Base-by-base conservation (phyloP, 2,329 filamentous ascomycete species). In the Curvularia sp. region DNA sequence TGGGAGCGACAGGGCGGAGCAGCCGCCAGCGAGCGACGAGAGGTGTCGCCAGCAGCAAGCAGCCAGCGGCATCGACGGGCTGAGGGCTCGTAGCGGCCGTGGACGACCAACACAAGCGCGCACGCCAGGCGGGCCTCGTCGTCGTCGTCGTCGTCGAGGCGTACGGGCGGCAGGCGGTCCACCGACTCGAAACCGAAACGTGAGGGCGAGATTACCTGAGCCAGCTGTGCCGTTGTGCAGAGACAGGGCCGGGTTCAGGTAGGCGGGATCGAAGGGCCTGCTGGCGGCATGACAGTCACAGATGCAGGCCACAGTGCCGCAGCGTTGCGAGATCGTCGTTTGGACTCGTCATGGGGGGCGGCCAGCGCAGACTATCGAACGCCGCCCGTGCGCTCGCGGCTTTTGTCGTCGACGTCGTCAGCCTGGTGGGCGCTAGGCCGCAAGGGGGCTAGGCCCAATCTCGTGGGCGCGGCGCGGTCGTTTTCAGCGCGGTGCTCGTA, bases 341-440 rank as follows among this genome's bases (percentile, higher is more conserved):
- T 68, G 64, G 61, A 60, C 71, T 71, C 71, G 72, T 75, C 73
- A 75, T 73, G 63, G 65, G 55, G 41, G 43, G 43, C 26, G 43
- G 62, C 68, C 64, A 69, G 67, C 69, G 65, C 70, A 67, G 63
- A 66, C 71, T 69, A 73, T 74, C 70, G 71, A 75, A 74, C 72
- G 65, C 69, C 68, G 69, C 50, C 72, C 72, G 72, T 71, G 70
- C 72, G 55, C 65, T 60, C 57, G 58, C 62, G 63, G 53, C 53
- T 58, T 58, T 65, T 67, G 64, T 64, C 69, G 69, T 64, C 70
- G 69, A 69, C 65, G 71, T 74, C 70, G 73, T 74, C 66, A 75
- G 72, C 71, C 62, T 66, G 65, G 55, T 53, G 22, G 50, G 52
- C 46, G 56, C 66, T 68, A 68, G 58, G 55, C 59, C 62, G 53